phyloP scores from a whole-genome alignment of 2,329 filamentous ascomycete species.

The Plectosphaerella cucumerina region DNA sequence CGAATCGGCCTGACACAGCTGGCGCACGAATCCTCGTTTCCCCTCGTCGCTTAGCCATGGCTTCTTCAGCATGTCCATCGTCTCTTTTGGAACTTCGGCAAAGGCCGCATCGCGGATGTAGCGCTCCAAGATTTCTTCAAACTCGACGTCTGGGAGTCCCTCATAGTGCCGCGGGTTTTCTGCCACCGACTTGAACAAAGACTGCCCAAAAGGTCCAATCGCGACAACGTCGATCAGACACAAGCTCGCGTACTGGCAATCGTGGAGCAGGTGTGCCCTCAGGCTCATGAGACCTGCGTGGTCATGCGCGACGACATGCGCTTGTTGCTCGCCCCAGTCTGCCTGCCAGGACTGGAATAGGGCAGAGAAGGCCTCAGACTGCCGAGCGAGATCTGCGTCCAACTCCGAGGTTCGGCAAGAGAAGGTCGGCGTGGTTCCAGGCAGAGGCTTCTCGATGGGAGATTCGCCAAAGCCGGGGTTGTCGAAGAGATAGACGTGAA shows the following conservation, averaged over 20 bases:
- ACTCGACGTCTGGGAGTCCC: slow-evolving; percentile 23
- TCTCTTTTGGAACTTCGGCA: slow-evolving; percentile 21
- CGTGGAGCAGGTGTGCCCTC: slow-evolving; percentile 31
- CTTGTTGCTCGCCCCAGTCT: slow-evolving; percentile 16
- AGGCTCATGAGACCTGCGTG: slow-evolving; percentile 36
- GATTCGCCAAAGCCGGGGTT: slow-evolving; percentile 38
- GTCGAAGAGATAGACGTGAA: slow-evolving; percentile 38
- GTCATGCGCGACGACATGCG: slow-evolving; percentile 40
- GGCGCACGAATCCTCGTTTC: slow-evolving; percentile 31
- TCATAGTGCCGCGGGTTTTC: slow-evolving; percentile 29
- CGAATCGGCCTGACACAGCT: slow-evolving; percentile 20
- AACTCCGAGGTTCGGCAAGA: slow-evolving; percentile 14
- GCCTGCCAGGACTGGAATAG: slow-evolving; percentile 29
- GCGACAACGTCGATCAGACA: slow-evolving; percentile 38
- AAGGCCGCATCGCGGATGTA: slow-evolving; percentile 34
- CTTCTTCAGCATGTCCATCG: slow-evolving; percentile 27
- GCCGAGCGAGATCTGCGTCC: slow-evolving; percentile 30
- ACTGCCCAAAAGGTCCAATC: slow-evolving; percentile 34
- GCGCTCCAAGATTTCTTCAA: slow-evolving; percentile 32
- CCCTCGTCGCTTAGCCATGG: slow-evolving; percentile 27
- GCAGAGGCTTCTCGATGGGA: slow-evolving; percentile 18
- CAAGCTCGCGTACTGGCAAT: slow-evolving; percentile 29
- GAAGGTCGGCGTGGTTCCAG: neutral
- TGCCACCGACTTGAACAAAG: slow-evolving; percentile 36
- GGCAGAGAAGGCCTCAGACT: slow-evolving; percentile 30